phyloP scores from a whole-genome alignment of 176 grass and related monocot species.

The Bromus sterilis region DNA sequence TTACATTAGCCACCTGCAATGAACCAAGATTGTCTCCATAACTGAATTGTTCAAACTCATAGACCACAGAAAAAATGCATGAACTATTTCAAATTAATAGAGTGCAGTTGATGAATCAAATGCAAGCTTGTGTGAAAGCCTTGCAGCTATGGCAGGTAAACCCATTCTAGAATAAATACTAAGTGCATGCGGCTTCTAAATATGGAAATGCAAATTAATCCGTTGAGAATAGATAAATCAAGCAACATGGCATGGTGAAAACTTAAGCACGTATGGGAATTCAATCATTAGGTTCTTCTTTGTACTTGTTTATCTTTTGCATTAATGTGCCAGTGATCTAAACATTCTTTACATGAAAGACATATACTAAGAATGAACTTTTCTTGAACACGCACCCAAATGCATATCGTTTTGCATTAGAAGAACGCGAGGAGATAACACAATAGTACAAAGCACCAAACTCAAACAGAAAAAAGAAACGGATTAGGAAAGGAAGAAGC shows the following conservation, averaged over 20 bases:
- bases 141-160: not conserved
- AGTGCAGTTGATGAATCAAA: not conserved
- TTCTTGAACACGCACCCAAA: too few relatives aligned
- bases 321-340: not conserved
- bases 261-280: not conserved
- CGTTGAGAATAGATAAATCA: not conserved
- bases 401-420: too few relatives aligned
- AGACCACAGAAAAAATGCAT: not conserved
- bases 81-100: not conserved
- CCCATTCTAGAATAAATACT: not conserved
- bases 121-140: not conserved
- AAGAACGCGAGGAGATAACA: too few relatives aligned
- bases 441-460: too few relatives aligned
- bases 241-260: not conserved
- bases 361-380: not conserved
- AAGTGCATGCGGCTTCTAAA: not conserved
- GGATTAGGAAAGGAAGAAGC: too few relatives aligned
- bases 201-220: not conserved
- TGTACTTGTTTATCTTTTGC: not conserved
- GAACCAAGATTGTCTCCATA: not conserved
- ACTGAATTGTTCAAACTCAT: slow-evolving; percentile 4
- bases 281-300: not conserved
- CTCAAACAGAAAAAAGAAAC: too few relatives aligned
- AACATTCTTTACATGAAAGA: not conserved
- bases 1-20: slow-evolving; percentile 42